These are phyloP conservation scores for Aureobasidium sp. DNA, from an alignment of 2,329 filamentous ascomycete species.

Conservation along the genomic window DNA sequence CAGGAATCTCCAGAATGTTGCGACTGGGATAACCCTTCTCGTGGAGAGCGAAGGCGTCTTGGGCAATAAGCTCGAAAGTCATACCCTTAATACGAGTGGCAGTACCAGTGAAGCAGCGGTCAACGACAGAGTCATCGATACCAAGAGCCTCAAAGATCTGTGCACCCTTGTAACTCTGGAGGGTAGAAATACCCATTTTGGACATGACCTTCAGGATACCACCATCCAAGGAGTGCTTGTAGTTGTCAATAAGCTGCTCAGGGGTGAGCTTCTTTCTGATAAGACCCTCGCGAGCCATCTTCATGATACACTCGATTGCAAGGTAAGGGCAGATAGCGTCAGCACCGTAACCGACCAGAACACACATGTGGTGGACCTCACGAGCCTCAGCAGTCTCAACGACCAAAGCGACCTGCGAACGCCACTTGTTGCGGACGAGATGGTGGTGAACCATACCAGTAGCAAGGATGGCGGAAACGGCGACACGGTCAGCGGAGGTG, in stretches of 20 bases:
- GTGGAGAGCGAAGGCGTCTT: conserved; percentile 91
- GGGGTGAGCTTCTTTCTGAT: conserved; percentile 84
- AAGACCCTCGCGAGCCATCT: conserved; percentile 87
- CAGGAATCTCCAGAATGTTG: conserved; percentile 66
- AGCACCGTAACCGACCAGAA: conserved; percentile 90
- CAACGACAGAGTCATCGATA: conserved; percentile 84
- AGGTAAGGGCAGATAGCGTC: conserved; percentile 94
- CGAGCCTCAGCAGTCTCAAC: conserved; percentile 92
- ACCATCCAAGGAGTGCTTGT: conserved; percentile 92
- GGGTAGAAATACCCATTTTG: conserved; percentile 98
- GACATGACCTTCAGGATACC: conserved; percentile 98
- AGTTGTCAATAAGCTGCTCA: conserved; percentile 82
- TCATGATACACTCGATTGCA: conserved; percentile 91
- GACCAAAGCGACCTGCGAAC: conserved; percentile 77
- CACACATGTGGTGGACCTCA: conserved; percentile 98
- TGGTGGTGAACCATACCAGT: conserved; percentile 95
- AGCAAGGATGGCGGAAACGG: conserved; percentile 79
- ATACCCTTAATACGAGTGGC: conserved; percentile 90
- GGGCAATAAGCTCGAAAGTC: conserved; percentile 86
- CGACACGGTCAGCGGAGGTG: conserved; percentile 71
- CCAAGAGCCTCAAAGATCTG: conserved; percentile 97
- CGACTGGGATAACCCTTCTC: conserved; percentile 85
- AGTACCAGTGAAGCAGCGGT: conserved; percentile 90
- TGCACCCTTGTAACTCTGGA: conserved; percentile 94
- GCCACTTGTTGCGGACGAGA: conserved; percentile 91